Evolutionary conservation across 2,329 filamentous ascomycete species (phyloP).

Genomic region (Sclerotinia nivalis): DNA sequence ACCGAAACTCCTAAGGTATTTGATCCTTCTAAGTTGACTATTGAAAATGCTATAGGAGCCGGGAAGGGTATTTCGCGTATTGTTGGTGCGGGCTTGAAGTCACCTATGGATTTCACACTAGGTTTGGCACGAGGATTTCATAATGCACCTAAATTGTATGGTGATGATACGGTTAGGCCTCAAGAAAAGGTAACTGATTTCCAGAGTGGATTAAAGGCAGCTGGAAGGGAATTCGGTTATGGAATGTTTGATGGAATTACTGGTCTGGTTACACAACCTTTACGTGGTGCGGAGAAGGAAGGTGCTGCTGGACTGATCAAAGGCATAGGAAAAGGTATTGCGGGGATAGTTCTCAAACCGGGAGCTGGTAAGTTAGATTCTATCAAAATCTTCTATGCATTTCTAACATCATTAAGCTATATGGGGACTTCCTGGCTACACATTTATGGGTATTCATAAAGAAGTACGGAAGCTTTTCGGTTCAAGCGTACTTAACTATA

Average conservation of each 20-base stretch:
- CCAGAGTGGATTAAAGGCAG: slow-evolving; percentile 72
- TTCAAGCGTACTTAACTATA: slow-evolving; percentile 73
- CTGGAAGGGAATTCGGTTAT: slow-evolving; percentile 74
- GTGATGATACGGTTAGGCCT: slow-evolving; percentile 79
- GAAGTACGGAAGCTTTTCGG: slow-evolving; percentile 72
- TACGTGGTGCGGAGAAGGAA: slow-evolving; percentile 66
- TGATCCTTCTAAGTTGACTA: slow-evolving; percentile 40
- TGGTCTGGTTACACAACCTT: slow-evolving; percentile 76
- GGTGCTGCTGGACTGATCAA: slow-evolving; percentile 69
- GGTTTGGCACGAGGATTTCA: slow-evolving; percentile 84
- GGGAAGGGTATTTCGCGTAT: slow-evolving; percentile 70
- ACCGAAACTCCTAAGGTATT: slow-evolving; percentile 31
- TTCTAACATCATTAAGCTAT: slow-evolving; percentile 47
- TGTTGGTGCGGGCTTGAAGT: slow-evolving; percentile 71
- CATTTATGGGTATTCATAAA: slow-evolving; percentile 79
- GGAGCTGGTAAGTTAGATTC: slow-evolving; percentile 61
- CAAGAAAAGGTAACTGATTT: slow-evolving; percentile 77
- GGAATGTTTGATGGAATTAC: slow-evolving; percentile 81
- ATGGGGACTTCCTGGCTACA: slow-evolving; percentile 75
- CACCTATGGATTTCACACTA: slow-evolving; percentile 82
- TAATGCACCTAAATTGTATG: slow-evolving; percentile 82
- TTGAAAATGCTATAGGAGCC: slow-evolving; percentile 56
- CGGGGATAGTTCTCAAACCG: slow-evolving; percentile 80
- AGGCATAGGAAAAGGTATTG: slow-evolving; percentile 79
- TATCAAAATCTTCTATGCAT: neutral